These are phyloP conservation scores for Crucibulum cyathiforme DNA, from an alignment of 1,284 basidiomycete species.

Conservation along the genomic window DNA sequence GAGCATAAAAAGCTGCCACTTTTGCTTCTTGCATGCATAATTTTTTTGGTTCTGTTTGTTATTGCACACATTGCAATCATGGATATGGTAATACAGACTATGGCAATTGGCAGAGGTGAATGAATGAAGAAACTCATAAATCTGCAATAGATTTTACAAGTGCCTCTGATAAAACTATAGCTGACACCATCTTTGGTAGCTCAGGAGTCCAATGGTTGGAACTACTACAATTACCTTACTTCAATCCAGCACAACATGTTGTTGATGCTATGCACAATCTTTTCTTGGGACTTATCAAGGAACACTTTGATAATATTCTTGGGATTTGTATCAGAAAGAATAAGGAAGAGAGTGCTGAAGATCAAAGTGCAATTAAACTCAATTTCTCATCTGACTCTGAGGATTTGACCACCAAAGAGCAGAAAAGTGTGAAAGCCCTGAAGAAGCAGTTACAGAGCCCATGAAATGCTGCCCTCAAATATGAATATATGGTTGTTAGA, in stretches of 20 bases:
- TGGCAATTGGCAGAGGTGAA: slow-evolving; percentile 17
- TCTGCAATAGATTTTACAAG: slow-evolving; percentile 16
- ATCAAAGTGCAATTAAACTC: too few relatives aligned
- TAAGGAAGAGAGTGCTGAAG: too few relatives aligned
- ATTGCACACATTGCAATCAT: slow-evolving; percentile 14
- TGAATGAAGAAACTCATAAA: slow-evolving; percentile 12
- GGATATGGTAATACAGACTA: slow-evolving; percentile 16
- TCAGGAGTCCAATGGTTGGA: slow-evolving; percentile 42
- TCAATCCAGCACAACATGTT: slow-evolving; percentile 33
- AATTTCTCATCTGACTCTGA: too few relatives aligned
- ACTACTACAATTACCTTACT: slow-evolving; percentile 44
- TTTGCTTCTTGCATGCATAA: slow-evolving; percentile 11
- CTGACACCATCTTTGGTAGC: slow-evolving; percentile 15
- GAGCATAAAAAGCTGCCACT: slow-evolving; percentile 26
- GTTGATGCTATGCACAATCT: slow-evolving; percentile 47
- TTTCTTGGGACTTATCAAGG: slow-evolving; percentile 33
- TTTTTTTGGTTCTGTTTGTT: slow-evolving; percentile 30
- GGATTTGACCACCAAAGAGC: too few relatives aligned
- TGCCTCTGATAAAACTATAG: slow-evolving; percentile 12
- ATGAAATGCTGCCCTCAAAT: too few relatives aligned
- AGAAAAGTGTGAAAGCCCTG: too few relatives aligned
- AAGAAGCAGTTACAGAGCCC: too few relatives aligned
- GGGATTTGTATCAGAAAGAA: too few relatives aligned
- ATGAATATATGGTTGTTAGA: too few relatives aligned
- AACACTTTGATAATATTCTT: slow-evolving; percentile 31